Evolutionary conservation across 2,329 filamentous ascomycete species (phyloP), one percentile per base, ranked within the genome.

Genomic region (Cladophialophora carrionii): DNA sequence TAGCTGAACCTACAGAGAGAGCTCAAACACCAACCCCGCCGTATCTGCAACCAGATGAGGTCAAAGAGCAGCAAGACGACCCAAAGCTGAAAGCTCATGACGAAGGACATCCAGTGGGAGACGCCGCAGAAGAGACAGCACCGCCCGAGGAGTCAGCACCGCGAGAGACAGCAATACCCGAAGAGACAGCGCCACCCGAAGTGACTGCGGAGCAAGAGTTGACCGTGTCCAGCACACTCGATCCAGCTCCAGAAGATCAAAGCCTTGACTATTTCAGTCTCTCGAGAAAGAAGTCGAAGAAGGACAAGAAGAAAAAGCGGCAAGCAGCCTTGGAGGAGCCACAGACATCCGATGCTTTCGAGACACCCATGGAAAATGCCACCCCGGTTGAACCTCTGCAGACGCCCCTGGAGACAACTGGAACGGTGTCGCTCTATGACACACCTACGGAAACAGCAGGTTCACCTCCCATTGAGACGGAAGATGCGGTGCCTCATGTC

Each of bases 261-360:
- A 31, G 17, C 9, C 29, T n/a, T 8, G 32, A 55, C 20, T 20
- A 55, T 24, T 41, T 41, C 12, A 24, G n/a, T n/a, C n/a, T 55
- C 54, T 48, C 34, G 17, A 71, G 74, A 63, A 75, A 77, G 65
- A 73, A 73, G 61, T 55, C 57, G 7, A 68, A 70, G 59, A 65
- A 67, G 43, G 55, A 62, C 26, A 69, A 69, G 66, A 67, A 66
- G 53, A 65, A 62, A 17, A 64, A 65, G 20, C 26, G 37, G 17
- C 57, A 53, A 12, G 41, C 46, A 4, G 3, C 20, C 29, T 58
- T 20, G 7, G 57, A 61, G 9, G 51, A 63, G 29, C 43, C 34
- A 31, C 20, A 48, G 32, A 37, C 29, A 43, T 20, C 29, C 20
- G 53, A 62, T 32, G 37, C 53, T 14, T 20, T 41, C 29, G 20